Percentiles rank a stretch among this genome's conserved stretches.
These are phyloP conservation scores for Epichloe hybrida DNA, from an alignment of 2,329 filamentous ascomycete species.

Conservation along the genomic window DNA sequence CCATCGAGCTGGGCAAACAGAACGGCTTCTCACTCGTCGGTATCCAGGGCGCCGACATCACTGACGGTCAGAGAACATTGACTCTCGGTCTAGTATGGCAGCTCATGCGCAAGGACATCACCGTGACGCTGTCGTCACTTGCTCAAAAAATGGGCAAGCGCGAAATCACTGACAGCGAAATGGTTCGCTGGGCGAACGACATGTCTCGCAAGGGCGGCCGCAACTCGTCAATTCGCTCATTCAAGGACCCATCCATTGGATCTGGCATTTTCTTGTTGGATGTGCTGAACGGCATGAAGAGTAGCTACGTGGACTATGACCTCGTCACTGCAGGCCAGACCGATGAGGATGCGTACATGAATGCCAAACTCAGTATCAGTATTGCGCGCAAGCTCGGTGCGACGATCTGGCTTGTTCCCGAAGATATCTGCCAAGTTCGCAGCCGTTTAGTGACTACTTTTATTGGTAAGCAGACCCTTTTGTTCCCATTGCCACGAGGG, in stretches of 20 bases:
- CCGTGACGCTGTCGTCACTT: slow-evolving; percentile 70
- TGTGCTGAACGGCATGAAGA: slow-evolving; percentile 96
- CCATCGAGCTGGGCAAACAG: slow-evolving; percentile 90
- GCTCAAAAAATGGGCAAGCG: slow-evolving; percentile 87
- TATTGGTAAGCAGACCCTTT: slow-evolving; percentile 54
- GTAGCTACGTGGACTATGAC: slow-evolving; percentile 94
- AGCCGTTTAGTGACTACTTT: slow-evolving; percentile 89
- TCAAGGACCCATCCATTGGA: slow-evolving; percentile 80
- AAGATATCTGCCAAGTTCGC: slow-evolving; percentile 93
- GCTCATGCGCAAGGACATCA: slow-evolving; percentile 93
- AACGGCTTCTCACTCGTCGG: slow-evolving; percentile 90
- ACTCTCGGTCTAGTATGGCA: slow-evolving; percentile 96
- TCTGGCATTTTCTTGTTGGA: slow-evolving; percentile 85
- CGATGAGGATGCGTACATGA: slow-evolving; percentile 87
- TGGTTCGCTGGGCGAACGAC: slow-evolving; percentile 97
- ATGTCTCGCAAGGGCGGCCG: slow-evolving; percentile 76
- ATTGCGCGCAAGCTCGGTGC: slow-evolving; percentile 98
- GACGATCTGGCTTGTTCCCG: slow-evolving; percentile 95
- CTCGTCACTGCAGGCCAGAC: slow-evolving; percentile 72
- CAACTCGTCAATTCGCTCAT: slow-evolving; percentile 69
- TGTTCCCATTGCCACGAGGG: not conserved
- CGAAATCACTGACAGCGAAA: slow-evolving; percentile 88
- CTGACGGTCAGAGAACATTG: slow-evolving; percentile 85
- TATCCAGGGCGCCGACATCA: slow-evolving; percentile 95
- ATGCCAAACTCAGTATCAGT: slow-evolving; percentile 94